Conservation (phyloP, 495 filamentous ascomycete species). For the Immersiella caudata region DNA sequence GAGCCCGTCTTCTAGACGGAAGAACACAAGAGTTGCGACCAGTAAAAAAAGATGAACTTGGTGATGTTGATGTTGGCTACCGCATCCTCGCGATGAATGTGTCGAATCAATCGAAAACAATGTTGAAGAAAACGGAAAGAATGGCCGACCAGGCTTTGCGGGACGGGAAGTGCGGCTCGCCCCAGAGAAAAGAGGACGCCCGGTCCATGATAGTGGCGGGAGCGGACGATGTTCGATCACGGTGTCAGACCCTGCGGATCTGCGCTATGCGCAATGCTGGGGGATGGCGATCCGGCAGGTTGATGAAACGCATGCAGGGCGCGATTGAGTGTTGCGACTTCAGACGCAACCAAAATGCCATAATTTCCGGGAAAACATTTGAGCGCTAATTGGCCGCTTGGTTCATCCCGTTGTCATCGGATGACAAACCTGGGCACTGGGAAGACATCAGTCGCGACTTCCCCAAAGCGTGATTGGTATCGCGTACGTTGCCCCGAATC, state of each 20-base stretch:
- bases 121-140: not conserved
- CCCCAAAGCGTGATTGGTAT: no score
- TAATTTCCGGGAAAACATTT: not conserved
- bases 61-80: not conserved
- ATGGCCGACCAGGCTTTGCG: not conserved
- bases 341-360: not conserved
- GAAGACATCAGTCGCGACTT: not conserved
- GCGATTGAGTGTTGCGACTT: not conserved
- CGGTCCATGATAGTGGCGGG: not conserved
- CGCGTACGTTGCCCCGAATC: no score
- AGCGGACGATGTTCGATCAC: not conserved
- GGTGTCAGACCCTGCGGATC: not conserved
- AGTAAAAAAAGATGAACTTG: not conserved
- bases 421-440: not conserved
- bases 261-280: conserved; percentile 2
- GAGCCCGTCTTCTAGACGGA: not conserved
- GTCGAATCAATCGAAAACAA: not conserved
- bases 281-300: conserved; percentile 6
- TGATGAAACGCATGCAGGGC: not conserved
- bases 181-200: not conserved
- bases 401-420: not conserved
- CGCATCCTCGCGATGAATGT: not conserved
- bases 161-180: not conserved
- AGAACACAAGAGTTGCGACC: not conserved
- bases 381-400: not conserved